A percentile compares a stretch with the other conserved stretches of the same genome.
Conservation (phyloP, 2,329 filamentous ascomycete species). For the Thelonectria discophora region DNA sequence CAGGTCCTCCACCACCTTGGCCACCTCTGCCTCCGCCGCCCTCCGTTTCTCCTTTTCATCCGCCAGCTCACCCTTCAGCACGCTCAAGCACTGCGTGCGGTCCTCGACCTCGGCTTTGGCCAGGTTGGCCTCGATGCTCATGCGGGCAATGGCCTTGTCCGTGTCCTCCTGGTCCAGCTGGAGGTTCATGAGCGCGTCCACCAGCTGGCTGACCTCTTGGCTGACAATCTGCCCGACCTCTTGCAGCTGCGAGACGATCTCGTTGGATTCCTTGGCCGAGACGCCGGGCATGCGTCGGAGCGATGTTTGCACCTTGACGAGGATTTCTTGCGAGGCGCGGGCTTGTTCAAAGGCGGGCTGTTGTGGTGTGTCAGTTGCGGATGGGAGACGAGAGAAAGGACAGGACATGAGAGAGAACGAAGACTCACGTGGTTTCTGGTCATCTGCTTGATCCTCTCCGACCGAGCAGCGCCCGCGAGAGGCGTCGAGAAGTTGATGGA, state of each 20-base stretch:
- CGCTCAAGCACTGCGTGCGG: conserved; percentile 45
- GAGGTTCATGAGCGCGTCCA: conserved; percentile 50
- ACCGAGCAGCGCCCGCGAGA: conserved; percentile 48
- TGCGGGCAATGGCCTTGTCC: conserved; percentile 49
- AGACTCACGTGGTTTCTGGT: conserved; percentile 50
- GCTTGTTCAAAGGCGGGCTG: conserved; percentile 49
- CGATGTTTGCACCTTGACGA: conserved; percentile 50
- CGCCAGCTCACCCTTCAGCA: conserved; percentile 45
- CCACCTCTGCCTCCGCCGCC: conserved; percentile 41
- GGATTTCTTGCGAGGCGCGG: conserved; percentile 47
- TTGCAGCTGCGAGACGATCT: conserved; percentile 48
- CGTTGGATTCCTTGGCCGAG: conserved; percentile 46
- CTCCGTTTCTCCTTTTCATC: conserved; percentile 46
- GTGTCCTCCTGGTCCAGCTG: conserved; percentile 51
- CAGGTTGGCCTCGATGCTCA: conserved; percentile 51
- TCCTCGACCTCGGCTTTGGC: conserved; percentile 48
- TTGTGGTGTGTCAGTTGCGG: conserved; percentile 2
- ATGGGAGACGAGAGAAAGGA: background rate
- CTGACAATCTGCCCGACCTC: conserved; percentile 51
- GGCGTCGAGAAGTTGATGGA: conserved; percentile 53
- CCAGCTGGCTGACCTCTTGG: conserved; percentile 51
- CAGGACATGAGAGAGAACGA: background rate
- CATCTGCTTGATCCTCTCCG: conserved; percentile 51
- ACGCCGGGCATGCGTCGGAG: conserved; percentile 53
- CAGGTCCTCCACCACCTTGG: conserved; percentile 42